Evolutionary conservation across 805 yeast genomes (phyloP), one percentile per base, ranked within the genome.

Genomic region (Cephaloascus fragrans): DNA sequence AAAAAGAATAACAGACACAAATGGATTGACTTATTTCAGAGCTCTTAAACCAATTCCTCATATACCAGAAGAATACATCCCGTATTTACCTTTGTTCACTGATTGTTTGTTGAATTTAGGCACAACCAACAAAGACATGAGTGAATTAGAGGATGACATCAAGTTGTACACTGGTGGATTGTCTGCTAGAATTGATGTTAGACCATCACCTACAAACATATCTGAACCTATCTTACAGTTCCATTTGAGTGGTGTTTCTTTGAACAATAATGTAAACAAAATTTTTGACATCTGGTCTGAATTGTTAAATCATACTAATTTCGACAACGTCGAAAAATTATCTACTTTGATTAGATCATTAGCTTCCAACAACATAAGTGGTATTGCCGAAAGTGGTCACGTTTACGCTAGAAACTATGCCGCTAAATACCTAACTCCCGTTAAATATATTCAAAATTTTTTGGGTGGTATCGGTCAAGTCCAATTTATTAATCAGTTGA

Each of bases 381-480:
- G 73, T 4, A 77, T 93, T 38, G 89, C 96, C 8, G 93, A 89
- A 41, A 67, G 83, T 40, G 98, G 98, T 1, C 97, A 93, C 53
- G 64, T 80, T 2, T 89, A 73, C 59, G 96, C 97, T 2, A 71
- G 77, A 47, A 67, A 77, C 4, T 73, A 65, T 49, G 80, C 95
- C 2, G 66, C 75, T 18, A 71, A 95, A 0, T 69, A 73, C 20
- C 57, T 87, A 3, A 77, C 87, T 2, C 62, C 73, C 1, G 67
- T 77, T 16, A 76, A 75, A 39, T 68, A 77, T 4, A 67, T 88
- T 16, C 67, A 67, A 39, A 94, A 90, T 50, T 51, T 63, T 8
- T 57, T 88, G 14, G 60, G 71, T 28, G 97, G 97, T n/a, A 64
- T 93, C 38, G 73, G 74, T 34, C 96, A 89, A 51, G 71, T 89